phyloP scores from a whole-genome alignment of 352 stramenopile genomes.

The Globisporangium emineosum region DNA sequence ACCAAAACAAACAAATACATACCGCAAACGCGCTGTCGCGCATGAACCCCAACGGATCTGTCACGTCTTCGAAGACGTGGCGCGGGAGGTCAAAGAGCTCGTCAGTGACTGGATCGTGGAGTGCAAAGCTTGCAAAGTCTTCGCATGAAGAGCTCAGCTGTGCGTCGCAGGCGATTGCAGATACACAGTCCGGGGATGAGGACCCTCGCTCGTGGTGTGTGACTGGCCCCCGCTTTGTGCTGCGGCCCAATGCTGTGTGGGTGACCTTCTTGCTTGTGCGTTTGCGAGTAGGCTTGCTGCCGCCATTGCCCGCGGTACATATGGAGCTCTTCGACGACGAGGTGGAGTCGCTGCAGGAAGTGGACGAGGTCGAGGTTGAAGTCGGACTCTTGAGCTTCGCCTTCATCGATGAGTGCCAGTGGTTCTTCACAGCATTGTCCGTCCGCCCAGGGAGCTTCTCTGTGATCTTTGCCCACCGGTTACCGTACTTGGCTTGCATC shows the following conservation, averaged over 20 bases:
- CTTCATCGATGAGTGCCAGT: conserved; percentile 91
- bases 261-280: conserved; percentile 17
- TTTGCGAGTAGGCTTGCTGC: background rate
- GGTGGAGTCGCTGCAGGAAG: background rate
- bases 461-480: conserved; percentile 97
- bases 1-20: background rate
- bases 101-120: conserved; percentile 11
- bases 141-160: conserved; percentile 7
- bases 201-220: conserved; percentile 15
- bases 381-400: conserved; percentile 31
- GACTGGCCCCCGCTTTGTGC: conserved; percentile 2
- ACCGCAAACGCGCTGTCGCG: conserved; percentile 5
- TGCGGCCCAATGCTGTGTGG: background rate
- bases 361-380: background rate
- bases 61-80: conserved; percentile 18
- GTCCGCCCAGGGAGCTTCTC: conserved; percentile 93
- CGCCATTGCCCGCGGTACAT: background rate
- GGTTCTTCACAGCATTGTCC: conserved; percentile 98
- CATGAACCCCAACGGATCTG: conserved; percentile 16
- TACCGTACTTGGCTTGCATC: conserved; percentile 88
- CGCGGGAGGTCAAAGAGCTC: conserved; percentile 19
- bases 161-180: conserved; percentile 4
- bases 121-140: conserved; percentile 17
- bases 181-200: conserved; percentile 19
- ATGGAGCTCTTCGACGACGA: background rate